Base-by-base conservation (phyloP, 805 yeast genomes). In the Yamadazyma nakazawae region DNA sequence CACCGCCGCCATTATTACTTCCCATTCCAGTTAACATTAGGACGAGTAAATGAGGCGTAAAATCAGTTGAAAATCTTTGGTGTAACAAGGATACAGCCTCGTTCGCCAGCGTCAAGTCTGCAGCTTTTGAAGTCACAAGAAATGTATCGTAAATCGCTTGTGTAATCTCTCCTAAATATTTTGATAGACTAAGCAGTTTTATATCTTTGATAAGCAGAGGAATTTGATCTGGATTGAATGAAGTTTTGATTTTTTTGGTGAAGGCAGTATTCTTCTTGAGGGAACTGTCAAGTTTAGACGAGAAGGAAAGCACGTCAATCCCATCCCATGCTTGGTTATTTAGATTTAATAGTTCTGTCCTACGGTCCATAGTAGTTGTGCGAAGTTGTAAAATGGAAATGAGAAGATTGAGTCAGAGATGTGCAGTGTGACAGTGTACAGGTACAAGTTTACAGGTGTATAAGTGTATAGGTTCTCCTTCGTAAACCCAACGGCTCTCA, bases 261-360 rank as follows among this genome's bases (percentile, higher is more conserved):
- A 88, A 86, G 0, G 89, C 85, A 3, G 88, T 80, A 59, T 91
- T 88, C 61, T 84, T 87, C 70, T 90, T 90, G 53, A 90, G 69
- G 47, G 91, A 84, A 0, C 95, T 71, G 59, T 90, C 96, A 9
- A 82, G 62, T 50, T 76, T 78, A 12, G 52, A 24, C 1, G 57
- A 51, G 6, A 53, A 43, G 9, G 37, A 17, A 18, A 54, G 51
- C 13, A 49, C 48, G 13, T 25, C 44, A 18, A 66, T 75, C 0
- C 82, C 85, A 31, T 63, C 60, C 86, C 88, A 81, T 1, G 85
- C 83, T 45, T 60, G 54, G 0, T 47, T 35, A 55, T 84, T 83
- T 21, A 79, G 62, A 42, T 70, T 62, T 21, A 25, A 34, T n/a
- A 34, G n/a, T 17, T 34, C 19, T 34, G 11, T 34, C 19, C 37